Evolutionary conservation across 192 early-diverging fungal genomes (phyloP).

Genomic region (Phlyctochytrium planicorne): DNA sequence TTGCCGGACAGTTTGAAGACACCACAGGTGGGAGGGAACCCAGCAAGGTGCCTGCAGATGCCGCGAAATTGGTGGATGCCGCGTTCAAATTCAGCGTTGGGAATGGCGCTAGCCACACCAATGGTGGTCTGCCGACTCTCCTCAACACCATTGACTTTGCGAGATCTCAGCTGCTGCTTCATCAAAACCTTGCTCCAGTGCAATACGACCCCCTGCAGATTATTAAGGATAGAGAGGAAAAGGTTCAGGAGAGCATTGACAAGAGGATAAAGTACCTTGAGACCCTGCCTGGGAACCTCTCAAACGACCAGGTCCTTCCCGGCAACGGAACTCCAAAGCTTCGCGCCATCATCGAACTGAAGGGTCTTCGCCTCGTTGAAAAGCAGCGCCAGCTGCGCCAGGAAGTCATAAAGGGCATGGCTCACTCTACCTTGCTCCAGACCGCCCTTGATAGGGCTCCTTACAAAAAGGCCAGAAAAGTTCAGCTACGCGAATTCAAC

Average conservation of each 20-base stretch:
- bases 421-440: slow-evolving; percentile 71
- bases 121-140: background rate
- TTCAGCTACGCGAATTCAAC: slow-evolving; percentile 75
- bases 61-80: background rate
- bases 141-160: background rate
- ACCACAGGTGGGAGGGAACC: too few relatives aligned
- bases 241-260: background rate
- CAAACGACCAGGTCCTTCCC: slow-evolving; percentile 13
- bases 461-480: slow-evolving; percentile 16
- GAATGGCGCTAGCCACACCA: background rate
- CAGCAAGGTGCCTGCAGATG: too few relatives aligned
- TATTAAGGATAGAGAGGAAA: background rate
- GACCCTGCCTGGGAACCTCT: slow-evolving; percentile 17
- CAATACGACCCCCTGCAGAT: background rate
- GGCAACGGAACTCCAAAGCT: slow-evolving; percentile 60
- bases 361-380: slow-evolving; percentile 73
- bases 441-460: slow-evolving; percentile 74
- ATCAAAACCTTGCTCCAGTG: background rate
- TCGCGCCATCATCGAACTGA: slow-evolving; percentile 84
- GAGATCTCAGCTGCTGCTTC: background rate
- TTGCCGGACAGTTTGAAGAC: background rate
- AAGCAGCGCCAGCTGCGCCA: slow-evolving; percentile 68
- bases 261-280: slow-evolving; percentile 9
- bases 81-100: background rate
- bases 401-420: slow-evolving; percentile 72